Evolutionary conservation across 2,329 filamentous ascomycete genomes (phyloP).

Genomic region (Diaporthe humulicola): DNA sequence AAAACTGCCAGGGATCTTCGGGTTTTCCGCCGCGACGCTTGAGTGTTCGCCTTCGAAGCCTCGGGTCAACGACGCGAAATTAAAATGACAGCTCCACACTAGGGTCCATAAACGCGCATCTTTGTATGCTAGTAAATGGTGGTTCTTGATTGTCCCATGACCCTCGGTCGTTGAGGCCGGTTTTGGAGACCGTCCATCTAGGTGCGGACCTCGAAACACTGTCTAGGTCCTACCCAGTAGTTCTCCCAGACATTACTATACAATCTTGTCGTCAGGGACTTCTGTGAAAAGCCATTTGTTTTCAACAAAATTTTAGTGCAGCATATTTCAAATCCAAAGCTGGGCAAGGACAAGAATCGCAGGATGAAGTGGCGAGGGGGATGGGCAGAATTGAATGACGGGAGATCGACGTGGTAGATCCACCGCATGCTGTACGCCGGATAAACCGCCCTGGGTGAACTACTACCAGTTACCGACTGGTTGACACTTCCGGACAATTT

Average conservation of each 20-base stretch:
- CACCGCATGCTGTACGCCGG: background rate
- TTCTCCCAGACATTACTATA: background rate
- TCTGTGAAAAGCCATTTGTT: background rate
- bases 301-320: background rate
- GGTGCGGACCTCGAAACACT: background rate
- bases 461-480: too few relatives aligned
- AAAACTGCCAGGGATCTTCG: background rate
- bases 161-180: background rate
- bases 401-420: background rate
- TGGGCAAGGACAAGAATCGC: background rate
- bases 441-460: slow-evolving; percentile 2
- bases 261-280: background rate
- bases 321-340: background rate
- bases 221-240: background rate
- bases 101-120: background rate
- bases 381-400: background rate
- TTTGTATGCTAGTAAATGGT: background rate
- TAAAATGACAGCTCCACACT: slow-evolving; percentile 8
- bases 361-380: background rate
- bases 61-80: background rate
- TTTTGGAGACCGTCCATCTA: background rate
- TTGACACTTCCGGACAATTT: too few relatives aligned
- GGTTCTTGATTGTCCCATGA: background rate
- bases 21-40: background rate
- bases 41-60: too few relatives aligned